Evolutionary conservation across 73 alveolate species (phyloP).

Genomic region (Tetrahymena malaccensis): DNA sequence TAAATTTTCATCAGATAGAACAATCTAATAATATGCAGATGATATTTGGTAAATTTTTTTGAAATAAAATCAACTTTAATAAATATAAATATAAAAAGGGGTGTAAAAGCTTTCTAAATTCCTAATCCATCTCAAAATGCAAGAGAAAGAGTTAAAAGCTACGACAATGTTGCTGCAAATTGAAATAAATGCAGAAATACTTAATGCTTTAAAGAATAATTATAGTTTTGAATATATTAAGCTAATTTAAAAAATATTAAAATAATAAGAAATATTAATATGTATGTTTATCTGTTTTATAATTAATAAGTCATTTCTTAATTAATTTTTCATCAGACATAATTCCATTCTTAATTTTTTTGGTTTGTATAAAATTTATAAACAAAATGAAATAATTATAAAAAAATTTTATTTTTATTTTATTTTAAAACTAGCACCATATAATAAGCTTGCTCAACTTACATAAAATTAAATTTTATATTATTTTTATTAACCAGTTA

Average conservation of each 20-base stretch:
- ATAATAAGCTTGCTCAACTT: too few relatives aligned
- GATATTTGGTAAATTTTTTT: conserved; percentile 47
- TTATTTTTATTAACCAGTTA: too few relatives aligned
- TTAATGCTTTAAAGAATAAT: not conserved
- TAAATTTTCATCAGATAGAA: conserved; percentile 55
- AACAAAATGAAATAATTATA: too few relatives aligned
- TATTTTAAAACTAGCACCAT: too few relatives aligned
- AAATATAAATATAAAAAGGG: not conserved
- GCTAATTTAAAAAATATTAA: not conserved
- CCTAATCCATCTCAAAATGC: conserved; percentile 34
- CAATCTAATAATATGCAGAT: conserved; percentile 53
- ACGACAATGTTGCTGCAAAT: not conserved
- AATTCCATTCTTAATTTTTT: too few relatives aligned
- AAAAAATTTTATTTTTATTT: too few relatives aligned
- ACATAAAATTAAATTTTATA: too few relatives aligned
- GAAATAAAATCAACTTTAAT: not conserved
- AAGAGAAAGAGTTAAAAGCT: conserved; percentile 31
- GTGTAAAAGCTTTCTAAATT: conserved; percentile 13
- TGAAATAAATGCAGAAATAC: not conserved
- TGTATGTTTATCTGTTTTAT: too few relatives aligned
- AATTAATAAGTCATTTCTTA: too few relatives aligned
- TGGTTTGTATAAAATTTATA: too few relatives aligned
- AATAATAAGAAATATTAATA: too few relatives aligned
- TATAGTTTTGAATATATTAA: not conserved
- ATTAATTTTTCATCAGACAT: too few relatives aligned